Conservation (phyloP, 177 flowering plant species). For the Vitis hybrid region DNA sequence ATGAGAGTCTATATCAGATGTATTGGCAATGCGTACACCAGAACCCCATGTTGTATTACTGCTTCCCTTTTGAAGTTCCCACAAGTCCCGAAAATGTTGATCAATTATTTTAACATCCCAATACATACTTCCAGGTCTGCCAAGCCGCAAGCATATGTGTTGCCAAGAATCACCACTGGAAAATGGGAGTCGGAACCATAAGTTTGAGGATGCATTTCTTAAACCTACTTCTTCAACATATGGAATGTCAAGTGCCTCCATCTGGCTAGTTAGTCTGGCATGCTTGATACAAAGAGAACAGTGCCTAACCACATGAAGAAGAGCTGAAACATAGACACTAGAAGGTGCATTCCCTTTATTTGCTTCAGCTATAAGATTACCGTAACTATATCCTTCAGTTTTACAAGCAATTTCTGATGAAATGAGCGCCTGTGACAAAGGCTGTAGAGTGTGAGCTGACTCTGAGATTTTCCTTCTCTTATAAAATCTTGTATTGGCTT, state of each 20-base stretch:
- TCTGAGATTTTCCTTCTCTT: constrained; percentile 66
- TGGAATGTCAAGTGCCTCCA: constrained; percentile 87
- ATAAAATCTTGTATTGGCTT: constrained; percentile 21
- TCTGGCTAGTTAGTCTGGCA: constrained; percentile 91
- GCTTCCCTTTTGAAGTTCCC: constrained; percentile 92
- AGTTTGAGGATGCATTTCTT: constrained; percentile 67
- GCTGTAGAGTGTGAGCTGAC: constrained; percentile 17
- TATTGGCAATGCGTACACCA: constrained; percentile 86
- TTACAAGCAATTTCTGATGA: constrained; percentile 37
- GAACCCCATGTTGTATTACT: constrained; percentile 74
- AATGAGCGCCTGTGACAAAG: constrained; percentile 24
- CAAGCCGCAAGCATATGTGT: constrained; percentile 85
- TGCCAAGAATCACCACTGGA: constrained; percentile 77
- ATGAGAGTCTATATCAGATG: constrained; percentile 91
- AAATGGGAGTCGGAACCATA: constrained; percentile 91
- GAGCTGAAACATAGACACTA: constrained; percentile 70
- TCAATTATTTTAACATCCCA: constrained; percentile 99
- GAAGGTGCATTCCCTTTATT: constrained; percentile 83
- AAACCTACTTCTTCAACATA: constrained; percentile 91
- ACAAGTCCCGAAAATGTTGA: constrained; percentile 87
- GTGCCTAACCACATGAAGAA: constrained; percentile 92
- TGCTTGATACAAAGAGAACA: constrained; percentile 94
- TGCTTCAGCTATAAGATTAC: constrained; percentile 80
- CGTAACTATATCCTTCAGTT: constrained; percentile 62
- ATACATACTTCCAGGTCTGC: constrained; percentile 88